These are phyloP conservation scores for Phlebopus sp. DNA, from an alignment of 1,284 basidiomycete species.

Conservation along the genomic window DNA sequence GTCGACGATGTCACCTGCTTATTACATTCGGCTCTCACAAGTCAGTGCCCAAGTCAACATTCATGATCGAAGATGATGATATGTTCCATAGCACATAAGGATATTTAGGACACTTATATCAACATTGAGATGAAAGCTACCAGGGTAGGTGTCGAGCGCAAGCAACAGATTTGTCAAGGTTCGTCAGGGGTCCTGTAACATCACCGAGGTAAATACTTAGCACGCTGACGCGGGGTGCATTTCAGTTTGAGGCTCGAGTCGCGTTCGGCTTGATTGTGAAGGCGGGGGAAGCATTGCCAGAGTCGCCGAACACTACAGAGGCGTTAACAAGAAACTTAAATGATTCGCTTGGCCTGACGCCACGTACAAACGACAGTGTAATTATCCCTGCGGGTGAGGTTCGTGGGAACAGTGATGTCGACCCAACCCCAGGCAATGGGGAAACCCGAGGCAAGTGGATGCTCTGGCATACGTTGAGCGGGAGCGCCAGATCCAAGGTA, in stretches of 20 bases:
- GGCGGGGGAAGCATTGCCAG: conserved; percentile 15
- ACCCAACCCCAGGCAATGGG: conserved; percentile 37
- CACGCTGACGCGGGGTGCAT: too few relatives aligned
- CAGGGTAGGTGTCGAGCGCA: background rate
- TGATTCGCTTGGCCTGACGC: background rate
- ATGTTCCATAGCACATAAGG: too few relatives aligned
- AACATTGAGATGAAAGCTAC: background rate
- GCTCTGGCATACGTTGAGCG: conserved; percentile 27
- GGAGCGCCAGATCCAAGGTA: too few relatives aligned
- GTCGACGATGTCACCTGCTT: too few relatives aligned
- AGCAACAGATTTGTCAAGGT: background rate
- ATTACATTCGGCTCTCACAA: too few relatives aligned
- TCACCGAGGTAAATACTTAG: background rate
- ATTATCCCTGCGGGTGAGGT: conserved; percentile 17
- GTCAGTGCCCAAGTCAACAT: too few relatives aligned
- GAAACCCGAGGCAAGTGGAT: conserved; percentile 42
- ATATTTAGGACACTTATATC: too few relatives aligned
- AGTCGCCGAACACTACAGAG: conserved; percentile 23
- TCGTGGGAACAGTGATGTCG: conserved; percentile 36
- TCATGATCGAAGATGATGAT: too few relatives aligned
- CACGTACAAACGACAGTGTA: conserved; percentile 40
- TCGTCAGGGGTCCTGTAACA: background rate
- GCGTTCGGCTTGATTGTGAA: conserved; percentile 17
- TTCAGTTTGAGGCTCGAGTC: background rate
- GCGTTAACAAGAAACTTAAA: conserved; percentile 4